Percentiles rank a stretch among this genome's conserved stretches.
Evolutionary conservation across 768 basidiomycete species (phyloP).

Genomic region (Dioszegia hungarica): DNA sequence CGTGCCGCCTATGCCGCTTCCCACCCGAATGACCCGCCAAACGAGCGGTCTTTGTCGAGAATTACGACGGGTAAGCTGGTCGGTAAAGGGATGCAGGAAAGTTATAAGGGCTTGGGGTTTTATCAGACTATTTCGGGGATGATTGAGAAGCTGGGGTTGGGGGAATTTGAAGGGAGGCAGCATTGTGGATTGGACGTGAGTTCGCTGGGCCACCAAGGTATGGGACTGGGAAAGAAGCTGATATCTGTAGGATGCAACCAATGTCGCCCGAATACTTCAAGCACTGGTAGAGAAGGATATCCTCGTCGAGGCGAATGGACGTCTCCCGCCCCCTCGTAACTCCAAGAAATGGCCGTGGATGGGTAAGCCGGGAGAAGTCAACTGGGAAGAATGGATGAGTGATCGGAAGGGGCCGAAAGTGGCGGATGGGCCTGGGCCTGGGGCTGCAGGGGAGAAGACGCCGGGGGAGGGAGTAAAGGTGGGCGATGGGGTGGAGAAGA

Average conservation of each 20-base stretch:
- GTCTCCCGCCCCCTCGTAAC: constrained; percentile 15
- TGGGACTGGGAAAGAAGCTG: background rate
- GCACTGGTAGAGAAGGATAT: constrained; percentile 70
- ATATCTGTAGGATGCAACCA: constrained; percentile 69
- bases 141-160: constrained; percentile 65
- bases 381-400: constrained; percentile 35
- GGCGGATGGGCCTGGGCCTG: background rate
- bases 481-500: no score
- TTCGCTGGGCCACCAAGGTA: no score
- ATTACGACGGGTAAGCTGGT: constrained; percentile 20
- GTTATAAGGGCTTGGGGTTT: constrained; percentile 22
- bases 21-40: constrained; percentile 16
- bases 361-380: constrained; percentile 39
- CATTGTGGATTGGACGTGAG: constrained; percentile 89
- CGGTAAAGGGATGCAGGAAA: constrained; percentile 12
- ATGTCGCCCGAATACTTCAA: constrained; percentile 73
- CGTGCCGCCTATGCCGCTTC: constrained; percentile 16
- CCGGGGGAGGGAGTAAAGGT: background rate
- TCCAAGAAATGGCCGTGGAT: constrained; percentile 40
- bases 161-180: constrained; percentile 71
- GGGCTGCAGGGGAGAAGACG: background rate
- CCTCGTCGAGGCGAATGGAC: constrained; percentile 62
- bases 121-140: constrained; percentile 65
- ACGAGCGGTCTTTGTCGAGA: constrained; percentile 9
- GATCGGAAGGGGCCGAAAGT: background rate